Percentiles rank a stretch among this genome's conserved stretches.
Evolutionary conservation across 73 alveolate genomes (phyloP).

Genomic region (Stentor coeruleus): DNA sequence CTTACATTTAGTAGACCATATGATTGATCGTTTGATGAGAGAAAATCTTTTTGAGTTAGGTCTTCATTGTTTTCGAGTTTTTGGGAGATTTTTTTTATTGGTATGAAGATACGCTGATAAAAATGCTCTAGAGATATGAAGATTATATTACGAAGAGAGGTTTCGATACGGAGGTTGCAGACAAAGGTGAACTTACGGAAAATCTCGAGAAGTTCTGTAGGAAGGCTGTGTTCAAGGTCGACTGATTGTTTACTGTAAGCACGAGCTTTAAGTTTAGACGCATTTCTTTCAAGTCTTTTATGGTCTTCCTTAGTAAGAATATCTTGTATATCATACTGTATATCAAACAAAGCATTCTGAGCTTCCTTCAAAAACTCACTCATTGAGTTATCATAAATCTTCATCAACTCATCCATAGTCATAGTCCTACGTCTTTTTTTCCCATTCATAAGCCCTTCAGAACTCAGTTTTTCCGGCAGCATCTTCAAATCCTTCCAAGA

Average conservation of each 20-base stretch:
- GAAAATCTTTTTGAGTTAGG: background rate
- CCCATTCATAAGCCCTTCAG: too few species aligned
- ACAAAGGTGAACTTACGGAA: constrained; percentile 32
- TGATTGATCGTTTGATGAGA: background rate
- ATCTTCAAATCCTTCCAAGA: background rate
- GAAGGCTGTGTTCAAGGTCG: constrained; percentile 44
- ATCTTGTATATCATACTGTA: constrained; percentile 43
- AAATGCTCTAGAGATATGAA: background rate
- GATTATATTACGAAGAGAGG: constrained; percentile 28
- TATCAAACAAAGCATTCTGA: constrained; percentile 55
- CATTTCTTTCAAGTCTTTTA: constrained; percentile 36
- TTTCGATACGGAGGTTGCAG: constrained; percentile 41
- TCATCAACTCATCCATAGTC: constrained; percentile 32
- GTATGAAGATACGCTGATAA: background rate
- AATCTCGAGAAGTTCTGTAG: constrained; percentile 33
- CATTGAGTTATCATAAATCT: constrained; percentile 27
- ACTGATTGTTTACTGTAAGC: constrained; percentile 36
- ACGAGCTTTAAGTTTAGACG: constrained; percentile 39
- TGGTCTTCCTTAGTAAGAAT: constrained; percentile 36
- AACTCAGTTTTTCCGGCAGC: too few species aligned
- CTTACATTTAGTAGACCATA: background rate
- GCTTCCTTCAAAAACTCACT: constrained; percentile 52
- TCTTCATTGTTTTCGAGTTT: background rate
- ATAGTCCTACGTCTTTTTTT: constrained; percentile 16
- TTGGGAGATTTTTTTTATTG: background rate